These are phyloP conservation scores for Lodderomyces parapsilosis DNA, from an alignment of 1,139 yeast species.

Conservation along the genomic window DNA sequence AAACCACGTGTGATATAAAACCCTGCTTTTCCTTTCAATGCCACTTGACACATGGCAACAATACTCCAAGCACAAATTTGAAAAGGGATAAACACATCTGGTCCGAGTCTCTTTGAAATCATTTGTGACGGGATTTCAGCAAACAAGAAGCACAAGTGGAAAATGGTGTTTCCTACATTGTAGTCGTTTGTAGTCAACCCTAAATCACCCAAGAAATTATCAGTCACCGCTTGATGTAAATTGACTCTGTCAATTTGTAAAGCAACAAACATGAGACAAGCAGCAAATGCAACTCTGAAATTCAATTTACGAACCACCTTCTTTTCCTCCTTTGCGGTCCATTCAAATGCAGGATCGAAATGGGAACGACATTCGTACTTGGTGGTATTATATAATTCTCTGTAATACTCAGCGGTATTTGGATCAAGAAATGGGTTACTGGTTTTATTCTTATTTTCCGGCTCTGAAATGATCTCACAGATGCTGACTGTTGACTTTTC, in stretches of 20 bases:
- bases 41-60: slow-evolving; percentile 28
- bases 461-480: background rate
- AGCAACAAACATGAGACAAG: slow-evolving; percentile 31
- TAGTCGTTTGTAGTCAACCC: slow-evolving; percentile 29
- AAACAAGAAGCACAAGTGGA: slow-evolving; percentile 25
- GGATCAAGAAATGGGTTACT: slow-evolving; percentile 14
- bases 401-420: slow-evolving; percentile 12
- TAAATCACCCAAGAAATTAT: slow-evolving; percentile 29
- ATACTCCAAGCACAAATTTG: slow-evolving; percentile 34
- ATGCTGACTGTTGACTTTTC: too few relatives aligned
- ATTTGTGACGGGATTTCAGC: slow-evolving; percentile 37
- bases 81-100: slow-evolving; percentile 31
- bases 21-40: slow-evolving; percentile 22
- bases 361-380: slow-evolving; percentile 33
- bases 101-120: slow-evolving; percentile 31
- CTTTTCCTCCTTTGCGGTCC: slow-evolving; percentile 36
- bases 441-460: slow-evolving; percentile 5
- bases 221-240: slow-evolving; percentile 32
- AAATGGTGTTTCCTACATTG: slow-evolving; percentile 32
- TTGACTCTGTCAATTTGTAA: slow-evolving; percentile 35
- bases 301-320: slow-evolving; percentile 24
- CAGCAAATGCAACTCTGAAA: slow-evolving; percentile 26
- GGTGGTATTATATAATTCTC: slow-evolving; percentile 27
- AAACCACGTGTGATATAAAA: slow-evolving; percentile 28
- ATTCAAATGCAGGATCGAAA: slow-evolving; percentile 36